phyloP scores from a whole-genome alignment of 2,329 filamentous ascomycete genomes.

The Acrocalymma vagum region DNA sequence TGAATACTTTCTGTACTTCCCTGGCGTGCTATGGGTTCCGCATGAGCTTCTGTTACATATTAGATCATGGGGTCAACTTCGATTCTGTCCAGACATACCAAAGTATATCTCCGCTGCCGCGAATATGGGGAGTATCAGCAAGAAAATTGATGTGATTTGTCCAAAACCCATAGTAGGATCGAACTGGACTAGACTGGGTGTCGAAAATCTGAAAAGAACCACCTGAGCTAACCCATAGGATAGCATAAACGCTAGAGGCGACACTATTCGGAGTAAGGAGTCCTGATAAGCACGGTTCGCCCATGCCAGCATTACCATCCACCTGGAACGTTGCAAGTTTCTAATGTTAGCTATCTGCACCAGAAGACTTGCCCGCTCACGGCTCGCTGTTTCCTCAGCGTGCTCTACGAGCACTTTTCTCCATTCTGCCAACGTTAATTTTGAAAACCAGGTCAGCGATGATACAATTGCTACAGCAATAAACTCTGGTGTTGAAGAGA shows the following conservation, averaged over 20 bases:
- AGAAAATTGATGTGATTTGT: conserved; percentile 21
- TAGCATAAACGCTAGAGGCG: conserved; percentile 20
- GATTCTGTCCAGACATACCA: no score
- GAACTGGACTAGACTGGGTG: conserved; percentile 4
- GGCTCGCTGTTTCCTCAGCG: not conserved
- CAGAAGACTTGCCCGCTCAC: not conserved
- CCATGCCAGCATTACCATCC: no score
- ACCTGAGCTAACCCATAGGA: conserved; percentile 20
- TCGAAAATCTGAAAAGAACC: conserved; percentile 11
- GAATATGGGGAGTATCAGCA: conserved; percentile 18
- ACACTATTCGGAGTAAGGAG: conserved; percentile 17
- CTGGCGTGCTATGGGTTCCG: no score
- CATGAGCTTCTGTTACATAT: no score
- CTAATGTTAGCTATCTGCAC: no score
- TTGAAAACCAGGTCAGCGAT: no score
- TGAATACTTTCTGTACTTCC: no score
- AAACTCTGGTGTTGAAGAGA: no score
- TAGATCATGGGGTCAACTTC: no score
- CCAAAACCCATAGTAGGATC: conserved; percentile 20
- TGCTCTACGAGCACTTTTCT: not conserved
- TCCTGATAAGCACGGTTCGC: conserved; percentile 10
- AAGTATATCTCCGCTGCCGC: conserved; percentile 18
- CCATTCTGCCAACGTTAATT: not conserved
- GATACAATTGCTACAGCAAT: no score
- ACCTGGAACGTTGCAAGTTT: no score